Conservation (phyloP, 768 basidiomycete genomes). For the Boletus insuetus region DNA sequence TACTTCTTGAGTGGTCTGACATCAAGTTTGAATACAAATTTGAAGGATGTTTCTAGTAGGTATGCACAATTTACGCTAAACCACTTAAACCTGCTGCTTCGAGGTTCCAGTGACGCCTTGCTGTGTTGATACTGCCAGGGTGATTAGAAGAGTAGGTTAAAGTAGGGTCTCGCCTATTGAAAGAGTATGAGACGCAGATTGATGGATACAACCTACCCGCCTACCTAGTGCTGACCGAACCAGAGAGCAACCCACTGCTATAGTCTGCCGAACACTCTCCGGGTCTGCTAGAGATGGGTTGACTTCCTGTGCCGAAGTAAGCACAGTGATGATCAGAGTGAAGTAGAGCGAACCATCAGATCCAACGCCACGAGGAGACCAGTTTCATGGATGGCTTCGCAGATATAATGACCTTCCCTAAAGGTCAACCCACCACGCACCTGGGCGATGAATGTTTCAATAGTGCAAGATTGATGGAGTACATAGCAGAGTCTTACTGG, state of each 20-base stretch:
- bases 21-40: no score
- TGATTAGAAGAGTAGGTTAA: conserved; percentile 9
- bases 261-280: conserved; percentile 77
- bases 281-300: conserved; percentile 89
- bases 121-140: not conserved
- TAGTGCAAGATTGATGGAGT: not conserved
- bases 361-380: conserved; percentile 90
- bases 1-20: no score
- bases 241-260: conserved; percentile 86
- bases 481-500: conserved; percentile 50
- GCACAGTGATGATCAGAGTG: not conserved
- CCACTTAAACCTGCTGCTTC: no score
- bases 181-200: conserved; percentile 4
- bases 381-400: conserved; percentile 90
- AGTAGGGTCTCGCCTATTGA: conserved; percentile 34
- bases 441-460: conserved; percentile 30
- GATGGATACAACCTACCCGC: conserved; percentile 20
- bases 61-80: no score
- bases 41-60: not conserved
- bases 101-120: no score
- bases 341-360: conserved; percentile 67
- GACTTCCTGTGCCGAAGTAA: conserved; percentile 65
- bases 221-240: conserved; percentile 79
- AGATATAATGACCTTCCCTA: conserved; percentile 98
- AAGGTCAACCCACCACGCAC: conserved; percentile 95